A percentile compares a stretch with the other conserved stretches of the same genome.
phyloP scores from a whole-genome alignment of 176 grass and related monocot species.

The Lolium rigidum region DNA sequence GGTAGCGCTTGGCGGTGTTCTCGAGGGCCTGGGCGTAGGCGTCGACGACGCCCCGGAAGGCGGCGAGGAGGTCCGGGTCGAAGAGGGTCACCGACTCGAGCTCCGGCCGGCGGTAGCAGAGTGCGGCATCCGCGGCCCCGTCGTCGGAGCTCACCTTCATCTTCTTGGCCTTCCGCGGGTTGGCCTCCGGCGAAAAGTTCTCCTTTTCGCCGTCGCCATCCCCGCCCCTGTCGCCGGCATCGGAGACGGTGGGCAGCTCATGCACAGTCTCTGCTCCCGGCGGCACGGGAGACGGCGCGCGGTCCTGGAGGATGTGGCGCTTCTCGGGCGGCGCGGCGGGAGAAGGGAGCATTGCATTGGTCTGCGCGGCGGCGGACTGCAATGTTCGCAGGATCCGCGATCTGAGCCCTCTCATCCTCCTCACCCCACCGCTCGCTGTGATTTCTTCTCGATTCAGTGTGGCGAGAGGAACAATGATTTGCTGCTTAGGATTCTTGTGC shows the following conservation, averaged over 20 bases:
- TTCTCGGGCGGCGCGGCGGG: neutral
- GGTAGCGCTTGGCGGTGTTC: slow-evolving; percentile 30
- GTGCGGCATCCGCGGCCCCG: neutral
- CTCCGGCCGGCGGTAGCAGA: slow-evolving; percentile 63
- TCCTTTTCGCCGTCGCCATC: slow-evolving; percentile 54
- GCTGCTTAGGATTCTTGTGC: slow-evolving; percentile 1
- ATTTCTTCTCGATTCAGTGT: neutral
- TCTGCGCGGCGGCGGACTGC: slow-evolving; percentile 46
- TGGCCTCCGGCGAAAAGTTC: slow-evolving; percentile 55
- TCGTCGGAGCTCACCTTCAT: slow-evolving; percentile 9
- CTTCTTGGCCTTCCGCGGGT: slow-evolving; percentile 50
- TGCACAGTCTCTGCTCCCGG: neutral
- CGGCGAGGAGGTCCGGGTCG: slow-evolving; percentile 89
- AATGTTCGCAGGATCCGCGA: slow-evolving; percentile 68
- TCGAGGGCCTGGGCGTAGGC: slow-evolving; percentile 53
- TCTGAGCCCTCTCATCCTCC: slow-evolving; percentile 55
- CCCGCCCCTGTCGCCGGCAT: neutral
- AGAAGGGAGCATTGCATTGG: slow-evolving; percentile 42
- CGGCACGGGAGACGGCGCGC: slow-evolving; percentile 11
- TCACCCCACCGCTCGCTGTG: neutral
- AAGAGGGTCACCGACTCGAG: slow-evolving; percentile 73
- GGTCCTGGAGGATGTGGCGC: neutral
- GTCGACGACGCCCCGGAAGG: slow-evolving; percentile 69
- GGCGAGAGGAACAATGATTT: neutral
- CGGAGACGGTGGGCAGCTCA: slow-evolving; percentile 12